Conservation (phyloP, 306 rosid genomes). For the Acmispon strigosus region DNA sequence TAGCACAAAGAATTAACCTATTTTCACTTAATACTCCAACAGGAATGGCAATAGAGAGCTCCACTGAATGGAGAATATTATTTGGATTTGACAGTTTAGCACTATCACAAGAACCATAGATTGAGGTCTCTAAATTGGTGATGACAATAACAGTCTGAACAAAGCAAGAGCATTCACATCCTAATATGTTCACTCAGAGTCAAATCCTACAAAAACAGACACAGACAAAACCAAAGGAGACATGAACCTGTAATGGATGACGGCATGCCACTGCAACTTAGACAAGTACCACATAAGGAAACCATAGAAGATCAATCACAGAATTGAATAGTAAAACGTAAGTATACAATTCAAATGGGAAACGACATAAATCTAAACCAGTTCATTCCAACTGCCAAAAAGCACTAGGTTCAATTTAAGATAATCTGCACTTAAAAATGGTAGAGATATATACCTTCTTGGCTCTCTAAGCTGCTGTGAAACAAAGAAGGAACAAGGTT, state of each 20-base stretch:
- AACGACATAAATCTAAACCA: too few relatives aligned
- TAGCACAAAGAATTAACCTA: conserved; percentile 1
- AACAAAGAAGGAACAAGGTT: too few relatives aligned
- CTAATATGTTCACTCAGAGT: not conserved
- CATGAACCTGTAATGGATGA: conserved; percentile 74
- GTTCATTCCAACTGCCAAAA: too few relatives aligned
- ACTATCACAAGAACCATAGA: not conserved
- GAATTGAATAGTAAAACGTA: too few relatives aligned
- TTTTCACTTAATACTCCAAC: not conserved
- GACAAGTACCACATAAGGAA: conserved; percentile 40
- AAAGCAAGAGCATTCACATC: not conserved
- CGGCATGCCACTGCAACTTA: conserved; percentile 69
- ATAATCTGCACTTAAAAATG: too few relatives aligned
- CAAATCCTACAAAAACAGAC: conserved; percentile 2
- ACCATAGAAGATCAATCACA: too few relatives aligned
- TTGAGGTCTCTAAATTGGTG: conserved; percentile 2
- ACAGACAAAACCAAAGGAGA: not conserved
- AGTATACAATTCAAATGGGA: too few relatives aligned
- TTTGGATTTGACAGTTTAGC: not conserved
- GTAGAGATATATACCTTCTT: too few relatives aligned
- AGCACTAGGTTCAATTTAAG: too few relatives aligned
- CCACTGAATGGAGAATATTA: not conserved
- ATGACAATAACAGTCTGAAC: not conserved
- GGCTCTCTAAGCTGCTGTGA: too few relatives aligned
- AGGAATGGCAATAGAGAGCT: not conserved